A percentile compares a stretch with the other conserved stretches of the same genome.
phyloP scores from a whole-genome alignment of 2,329 filamentous ascomycete species.

The Graphilbum fragrans region DNA sequence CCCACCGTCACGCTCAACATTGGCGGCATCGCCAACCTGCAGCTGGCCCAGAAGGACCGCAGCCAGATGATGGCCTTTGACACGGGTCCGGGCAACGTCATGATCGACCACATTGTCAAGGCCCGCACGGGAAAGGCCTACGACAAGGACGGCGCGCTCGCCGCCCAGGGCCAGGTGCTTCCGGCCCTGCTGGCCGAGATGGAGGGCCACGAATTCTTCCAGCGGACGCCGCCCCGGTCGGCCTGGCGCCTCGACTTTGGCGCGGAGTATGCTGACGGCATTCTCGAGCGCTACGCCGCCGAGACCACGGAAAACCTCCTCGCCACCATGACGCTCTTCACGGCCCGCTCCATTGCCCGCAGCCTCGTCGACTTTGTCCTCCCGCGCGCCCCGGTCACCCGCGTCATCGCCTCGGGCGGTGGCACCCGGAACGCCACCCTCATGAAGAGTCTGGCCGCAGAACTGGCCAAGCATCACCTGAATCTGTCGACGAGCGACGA shows the following conservation, averaged over 20 bases:
- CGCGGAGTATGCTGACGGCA: too few species aligned
- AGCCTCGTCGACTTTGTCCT: too few species aligned
- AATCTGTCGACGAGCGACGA: conserved; percentile 14
- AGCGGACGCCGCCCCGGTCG: conserved; percentile 15
- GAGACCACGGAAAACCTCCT: too few species aligned
- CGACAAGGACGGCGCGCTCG: conserved; percentile 16
- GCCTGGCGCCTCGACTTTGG: too few species aligned
- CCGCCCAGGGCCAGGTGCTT: conserved; percentile 13
- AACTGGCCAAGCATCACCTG: conserved; percentile 9
- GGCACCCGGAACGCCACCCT: conserved; percentile 15
- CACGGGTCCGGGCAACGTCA: conserved; percentile 18
- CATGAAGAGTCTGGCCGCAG: conserved; percentile 11
- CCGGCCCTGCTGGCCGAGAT: conserved; percentile 11
- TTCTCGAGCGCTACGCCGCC: too few species aligned
- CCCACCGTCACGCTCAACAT: conserved; percentile 16
- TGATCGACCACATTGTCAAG: conserved; percentile 18
- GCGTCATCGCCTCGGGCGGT: conserved; percentile 16
- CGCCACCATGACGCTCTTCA: too few species aligned
- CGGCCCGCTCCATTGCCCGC: too few species aligned
- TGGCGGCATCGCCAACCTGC: conserved; percentile 19
- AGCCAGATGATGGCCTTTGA: conserved; percentile 20
- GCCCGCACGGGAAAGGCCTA: conserved; percentile 13
- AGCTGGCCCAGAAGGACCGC: conserved; percentile 16
- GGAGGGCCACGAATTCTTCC: conserved; percentile 14
- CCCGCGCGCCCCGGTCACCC: conserved; percentile 9